A percentile compares a stretch with the other conserved stretches of the same genome.
Conservation (phyloP, 345 rosid species). For the Cochlearia excelsa region DNA sequence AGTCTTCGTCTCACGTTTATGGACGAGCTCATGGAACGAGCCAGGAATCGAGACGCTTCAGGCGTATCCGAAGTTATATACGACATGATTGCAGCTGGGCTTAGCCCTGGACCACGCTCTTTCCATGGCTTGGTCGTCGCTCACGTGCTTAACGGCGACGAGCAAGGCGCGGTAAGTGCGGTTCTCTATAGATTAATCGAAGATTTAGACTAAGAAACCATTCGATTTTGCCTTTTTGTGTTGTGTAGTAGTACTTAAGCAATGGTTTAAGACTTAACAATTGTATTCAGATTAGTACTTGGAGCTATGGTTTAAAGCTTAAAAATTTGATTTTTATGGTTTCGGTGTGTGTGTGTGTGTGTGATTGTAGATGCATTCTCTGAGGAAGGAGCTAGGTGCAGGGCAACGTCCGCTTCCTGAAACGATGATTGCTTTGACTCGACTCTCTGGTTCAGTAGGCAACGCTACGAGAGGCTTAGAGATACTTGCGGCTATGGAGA, state of each 20-base stretch:
- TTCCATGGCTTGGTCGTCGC: slow-evolving; percentile 88
- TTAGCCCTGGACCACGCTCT: slow-evolving; percentile 87
- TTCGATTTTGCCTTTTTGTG: not conserved
- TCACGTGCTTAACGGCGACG: slow-evolving; percentile 63
- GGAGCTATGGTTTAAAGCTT: not conserved
- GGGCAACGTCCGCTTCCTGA: slow-evolving; percentile 82
- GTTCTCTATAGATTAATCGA: not conserved
- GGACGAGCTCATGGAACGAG: slow-evolving; percentile 90
- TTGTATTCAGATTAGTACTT: not conserved
- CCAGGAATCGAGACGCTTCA: slow-evolving; percentile 59
- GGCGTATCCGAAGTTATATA: slow-evolving; percentile 79
- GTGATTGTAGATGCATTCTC: slow-evolving; percentile 70
- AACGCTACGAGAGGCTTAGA: slow-evolving; percentile 67
- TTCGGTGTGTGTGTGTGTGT: slow-evolving; percentile 6
- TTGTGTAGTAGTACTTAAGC: not conserved
- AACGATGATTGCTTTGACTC: slow-evolving; percentile 64
- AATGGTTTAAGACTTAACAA: slow-evolving; percentile 3
- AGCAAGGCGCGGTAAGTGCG: slow-evolving; percentile 72
- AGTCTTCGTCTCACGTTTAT: slow-evolving; percentile 74
- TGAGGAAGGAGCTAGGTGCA: slow-evolving; percentile 77
- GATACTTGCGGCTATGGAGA: slow-evolving; percentile 81
- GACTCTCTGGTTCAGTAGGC: slow-evolving; percentile 75
- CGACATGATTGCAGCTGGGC: slow-evolving; percentile 96
- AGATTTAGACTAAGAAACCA: not conserved
- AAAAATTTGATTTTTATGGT: not conserved